A percentile compares a stretch with the other conserved stretches of the same genome.
These are phyloP conservation scores for Geotrichum citri-aurantii DNA, from an alignment of 1,139 yeast species.

Conservation along the genomic window DNA sequence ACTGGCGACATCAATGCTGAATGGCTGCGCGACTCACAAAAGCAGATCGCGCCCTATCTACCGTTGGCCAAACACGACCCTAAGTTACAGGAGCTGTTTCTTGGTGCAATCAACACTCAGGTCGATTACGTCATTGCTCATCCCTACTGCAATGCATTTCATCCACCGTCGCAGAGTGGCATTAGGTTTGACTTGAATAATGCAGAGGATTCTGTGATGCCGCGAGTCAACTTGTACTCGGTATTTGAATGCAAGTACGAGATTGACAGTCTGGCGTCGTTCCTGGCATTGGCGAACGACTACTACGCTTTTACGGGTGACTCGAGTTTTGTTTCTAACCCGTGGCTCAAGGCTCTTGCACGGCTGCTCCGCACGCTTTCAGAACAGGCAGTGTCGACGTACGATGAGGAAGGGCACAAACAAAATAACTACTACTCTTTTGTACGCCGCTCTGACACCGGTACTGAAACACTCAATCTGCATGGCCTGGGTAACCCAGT, in stretches of 20 bases:
- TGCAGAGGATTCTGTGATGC: conserved; percentile 60
- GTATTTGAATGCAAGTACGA: conserved; percentile 92
- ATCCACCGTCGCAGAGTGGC: conserved; percentile 65
- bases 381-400: conserved; percentile 62
- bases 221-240: conserved; percentile 59
- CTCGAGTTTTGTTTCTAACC: conserved; percentile 44
- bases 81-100: conserved; percentile 47
- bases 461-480: conserved; percentile 74
- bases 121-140: conserved; percentile 53
- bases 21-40: conserved; percentile 80
- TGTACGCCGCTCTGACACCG: conserved; percentile 66
- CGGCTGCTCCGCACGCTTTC: conserved; percentile 48
- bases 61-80: conserved; percentile 50
- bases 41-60: conserved; percentile 75
- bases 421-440: conserved; percentile 51
- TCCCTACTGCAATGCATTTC: conserved; percentile 89
- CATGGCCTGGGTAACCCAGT: conserved; percentile 84
- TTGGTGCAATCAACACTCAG: conserved; percentile 80
- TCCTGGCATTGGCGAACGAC: conserved; percentile 66
- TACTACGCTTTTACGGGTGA: conserved; percentile 53
- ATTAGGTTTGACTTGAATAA: conserved; percentile 47
- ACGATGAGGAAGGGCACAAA: conserved; percentile 50
- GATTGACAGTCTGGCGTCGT: conserved; percentile 79
- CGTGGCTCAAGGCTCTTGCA: conserved; percentile 59
- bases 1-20: conserved; percentile 89